These are phyloP conservation scores for Phialemonium atrogriseum DNA, from an alignment of 2,329 filamentous ascomycete species.

Conservation along the genomic window DNA sequence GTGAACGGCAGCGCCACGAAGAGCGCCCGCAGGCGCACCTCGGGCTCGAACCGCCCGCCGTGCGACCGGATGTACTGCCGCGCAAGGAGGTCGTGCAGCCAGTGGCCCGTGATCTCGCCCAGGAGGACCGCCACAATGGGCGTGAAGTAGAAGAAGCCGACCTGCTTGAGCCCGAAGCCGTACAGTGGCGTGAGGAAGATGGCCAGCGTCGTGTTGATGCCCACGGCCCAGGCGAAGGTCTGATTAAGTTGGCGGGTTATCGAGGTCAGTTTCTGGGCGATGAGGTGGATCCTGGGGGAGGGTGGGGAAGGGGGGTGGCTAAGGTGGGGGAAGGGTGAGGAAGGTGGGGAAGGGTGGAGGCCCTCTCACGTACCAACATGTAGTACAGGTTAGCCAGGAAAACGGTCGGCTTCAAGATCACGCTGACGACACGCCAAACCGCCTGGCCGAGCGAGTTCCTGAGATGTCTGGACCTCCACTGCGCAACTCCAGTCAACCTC, in stretches of 20 bases:
- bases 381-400: slow-evolving; percentile 27
- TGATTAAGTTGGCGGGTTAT: slow-evolving; percentile 12
- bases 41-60: slow-evolving; percentile 46
- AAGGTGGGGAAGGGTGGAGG: slow-evolving; percentile 5
- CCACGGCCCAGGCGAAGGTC: slow-evolving; percentile 42
- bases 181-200: slow-evolving; percentile 43
- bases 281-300: not conserved
- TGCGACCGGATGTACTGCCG: slow-evolving; percentile 34
- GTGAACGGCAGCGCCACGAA: slow-evolving; percentile 40
- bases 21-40: slow-evolving; percentile 41
- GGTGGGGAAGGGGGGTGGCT: slow-evolving; percentile 3
- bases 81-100: slow-evolving; percentile 43
- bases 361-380: slow-evolving; percentile 20
- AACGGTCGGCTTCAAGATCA: slow-evolving; percentile 30
- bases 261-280: not conserved
- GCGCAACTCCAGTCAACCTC: slow-evolving; percentile 21
- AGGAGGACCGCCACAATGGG: slow-evolving; percentile 45
- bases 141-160: slow-evolving; percentile 51
- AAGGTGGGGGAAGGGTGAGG: not conserved
- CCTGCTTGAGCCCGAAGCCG: slow-evolving; percentile 37
- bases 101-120: slow-evolving; percentile 46
- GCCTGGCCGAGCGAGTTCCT: slow-evolving; percentile 32
- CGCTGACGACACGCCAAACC: slow-evolving; percentile 26
- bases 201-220: slow-evolving; percentile 47
- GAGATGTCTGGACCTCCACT: slow-evolving; percentile 24